Evolutionary conservation across 495 filamentous ascomycete genomes (phyloP).

Genomic region (Apiosordaria backusii): DNA sequence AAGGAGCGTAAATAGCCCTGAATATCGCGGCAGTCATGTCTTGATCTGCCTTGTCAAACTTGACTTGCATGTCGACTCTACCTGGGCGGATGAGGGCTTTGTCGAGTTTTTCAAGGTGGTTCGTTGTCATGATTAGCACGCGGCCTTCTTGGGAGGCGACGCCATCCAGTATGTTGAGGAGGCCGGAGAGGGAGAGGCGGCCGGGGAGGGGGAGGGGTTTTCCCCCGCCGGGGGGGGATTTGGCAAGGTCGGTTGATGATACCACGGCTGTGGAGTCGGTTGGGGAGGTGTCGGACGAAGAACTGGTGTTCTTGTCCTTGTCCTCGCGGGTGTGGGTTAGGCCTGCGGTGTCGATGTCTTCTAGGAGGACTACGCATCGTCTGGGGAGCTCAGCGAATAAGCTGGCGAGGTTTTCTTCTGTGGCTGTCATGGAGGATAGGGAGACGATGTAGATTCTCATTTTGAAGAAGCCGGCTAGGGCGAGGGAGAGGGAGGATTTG

Average conservation of each 20-base stretch:
- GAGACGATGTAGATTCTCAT: constrained; percentile 68
- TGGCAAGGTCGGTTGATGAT: constrained; percentile 24
- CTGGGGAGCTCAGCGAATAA: constrained; percentile 68
- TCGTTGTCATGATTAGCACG: constrained; percentile 82
- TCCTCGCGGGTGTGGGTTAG: constrained; percentile 59
- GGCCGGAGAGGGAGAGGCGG: constrained; percentile 67
- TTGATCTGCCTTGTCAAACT: constrained; percentile 54
- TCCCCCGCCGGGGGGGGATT: constrained; percentile 15
- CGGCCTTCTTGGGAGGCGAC: constrained; percentile 74
- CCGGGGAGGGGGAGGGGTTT: constrained; percentile 17
- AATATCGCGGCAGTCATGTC: constrained; percentile 47
- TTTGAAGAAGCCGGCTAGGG: constrained; percentile 67
- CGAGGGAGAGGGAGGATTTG: constrained; percentile 59
- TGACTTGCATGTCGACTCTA: constrained; percentile 70
- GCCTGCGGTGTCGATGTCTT: constrained; percentile 70
- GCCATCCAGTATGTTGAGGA: constrained; percentile 78
- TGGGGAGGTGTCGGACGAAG: constrained; percentile 36
- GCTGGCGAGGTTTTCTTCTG: constrained; percentile 65
- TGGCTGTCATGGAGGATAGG: constrained; percentile 59
- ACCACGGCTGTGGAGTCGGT: constrained; percentile 45
- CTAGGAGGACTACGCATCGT: constrained; percentile 67
- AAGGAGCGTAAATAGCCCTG: constrained; percentile 44
- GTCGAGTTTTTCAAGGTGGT: constrained; percentile 72
- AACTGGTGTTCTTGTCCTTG: no score
- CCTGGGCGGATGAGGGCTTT: constrained; percentile 72